phyloP scores from a whole-genome alignment of 2,329 filamentous ascomycete genomes.

The Xylariaceae sp. region DNA sequence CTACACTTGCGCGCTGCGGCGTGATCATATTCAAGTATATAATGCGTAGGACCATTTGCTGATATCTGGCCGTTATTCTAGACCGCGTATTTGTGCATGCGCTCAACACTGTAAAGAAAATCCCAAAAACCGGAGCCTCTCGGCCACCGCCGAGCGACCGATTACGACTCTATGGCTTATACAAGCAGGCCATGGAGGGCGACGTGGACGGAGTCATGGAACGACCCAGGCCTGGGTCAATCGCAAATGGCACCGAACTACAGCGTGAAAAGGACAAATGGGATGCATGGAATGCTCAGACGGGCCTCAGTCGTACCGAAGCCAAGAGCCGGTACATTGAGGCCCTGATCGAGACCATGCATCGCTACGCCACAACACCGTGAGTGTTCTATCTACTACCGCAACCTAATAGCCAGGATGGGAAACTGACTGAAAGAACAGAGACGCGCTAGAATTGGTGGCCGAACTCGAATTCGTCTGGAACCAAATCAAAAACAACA shows the following conservation, averaged over 20 bases:
- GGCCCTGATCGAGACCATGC: slow-evolving; percentile 93
- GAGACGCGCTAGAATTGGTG: slow-evolving; percentile 82
- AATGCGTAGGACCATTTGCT: slow-evolving; percentile 1
- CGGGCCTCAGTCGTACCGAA: slow-evolving; percentile 78
- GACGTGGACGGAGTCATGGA: slow-evolving; percentile 94
- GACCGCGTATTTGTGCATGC: slow-evolving; percentile 99
- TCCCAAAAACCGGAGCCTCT: slow-evolving; percentile 85
- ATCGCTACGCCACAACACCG: slow-evolving; percentile 86
- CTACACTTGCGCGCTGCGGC: not conserved
- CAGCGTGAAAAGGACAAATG: slow-evolving; percentile 65
- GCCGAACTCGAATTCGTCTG: slow-evolving; percentile 97
- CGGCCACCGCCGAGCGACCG: slow-evolving; percentile 82
- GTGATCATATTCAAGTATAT: not conserved
- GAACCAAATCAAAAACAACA: slow-evolving; percentile 93
- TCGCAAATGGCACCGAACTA: slow-evolving; percentile 49
- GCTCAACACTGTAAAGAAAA: slow-evolving; percentile 97
- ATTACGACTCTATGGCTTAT: slow-evolving; percentile 91
- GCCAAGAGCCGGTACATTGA: slow-evolving; percentile 93
- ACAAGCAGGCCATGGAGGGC: slow-evolving; percentile 99
- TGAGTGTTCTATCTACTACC: slow-evolving; percentile 37
- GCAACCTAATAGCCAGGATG: not conserved
- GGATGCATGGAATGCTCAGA: slow-evolving; percentile 94
- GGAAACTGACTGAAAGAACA: slow-evolving; percentile 28
- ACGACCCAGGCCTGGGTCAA: slow-evolving; percentile 57
- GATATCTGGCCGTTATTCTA: slow-evolving; percentile 34